A percentile compares a stretch with the other conserved stretches of the same genome.
phyloP scores from a whole-genome alignment of 805 yeast genomes.

The Isabelozyma heimii region DNA sequence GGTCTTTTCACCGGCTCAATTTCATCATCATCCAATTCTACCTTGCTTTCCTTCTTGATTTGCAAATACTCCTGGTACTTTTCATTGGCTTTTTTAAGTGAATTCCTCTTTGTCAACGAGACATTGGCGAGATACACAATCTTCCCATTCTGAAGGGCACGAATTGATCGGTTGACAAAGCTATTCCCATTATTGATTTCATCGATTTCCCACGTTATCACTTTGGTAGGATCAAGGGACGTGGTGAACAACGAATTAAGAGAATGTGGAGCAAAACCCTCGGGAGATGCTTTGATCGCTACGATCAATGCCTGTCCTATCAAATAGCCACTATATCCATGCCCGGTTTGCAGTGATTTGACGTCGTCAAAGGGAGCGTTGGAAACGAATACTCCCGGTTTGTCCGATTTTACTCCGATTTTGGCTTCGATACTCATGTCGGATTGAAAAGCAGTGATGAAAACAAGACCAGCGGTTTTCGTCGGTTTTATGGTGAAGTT shows the following conservation, averaged over 20 bases:
- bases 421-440: too few relatives aligned
- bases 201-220: conserved; percentile 30
- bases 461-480: too few relatives aligned
- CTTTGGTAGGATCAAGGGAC: conserved; percentile 11
- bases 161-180: conserved; percentile 30
- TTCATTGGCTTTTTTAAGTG: conserved; percentile 14
- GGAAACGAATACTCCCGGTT: too few relatives aligned
- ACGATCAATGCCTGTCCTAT: conserved; percentile 36
- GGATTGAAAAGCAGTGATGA: too few relatives aligned
- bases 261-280: conserved; percentile 34
- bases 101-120: conserved; percentile 34
- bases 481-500: too few relatives aligned
- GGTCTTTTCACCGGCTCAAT: conserved; percentile 23
- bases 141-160: conserved; percentile 25
- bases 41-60: conserved; percentile 11
- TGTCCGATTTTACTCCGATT: too few relatives aligned
- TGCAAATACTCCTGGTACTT: conserved; percentile 19
- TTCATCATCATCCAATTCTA: conserved; percentile 24
- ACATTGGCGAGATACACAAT: conserved; percentile 25
- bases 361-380: too few relatives aligned
- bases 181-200: conserved; percentile 32
- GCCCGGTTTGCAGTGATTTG: conserved; percentile 10
- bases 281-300: conserved; percentile 24
- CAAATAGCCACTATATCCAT: conserved; percentile 33
- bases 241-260: conserved; percentile 30